Conservation (phyloP, 192 early-diverging fungal genomes). For the Gonapodya sp. region DNA sequence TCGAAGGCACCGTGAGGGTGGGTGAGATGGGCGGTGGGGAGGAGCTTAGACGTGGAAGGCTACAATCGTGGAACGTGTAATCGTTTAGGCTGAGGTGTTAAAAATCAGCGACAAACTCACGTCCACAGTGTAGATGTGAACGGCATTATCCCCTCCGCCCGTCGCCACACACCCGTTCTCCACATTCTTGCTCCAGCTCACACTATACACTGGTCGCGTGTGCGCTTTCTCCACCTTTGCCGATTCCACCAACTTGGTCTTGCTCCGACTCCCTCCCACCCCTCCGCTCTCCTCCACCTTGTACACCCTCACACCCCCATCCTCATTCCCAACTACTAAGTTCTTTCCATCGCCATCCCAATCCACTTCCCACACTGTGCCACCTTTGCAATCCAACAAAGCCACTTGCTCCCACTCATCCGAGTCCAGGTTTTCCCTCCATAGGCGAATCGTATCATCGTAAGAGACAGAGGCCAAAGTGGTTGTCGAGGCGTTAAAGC, state of each 20-base stretch:
- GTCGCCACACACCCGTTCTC: slow-evolving; percentile 62
- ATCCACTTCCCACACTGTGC: slow-evolving; percentile 91
- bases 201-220: slow-evolving; percentile 78
- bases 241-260: slow-evolving; percentile 53
- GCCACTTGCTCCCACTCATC: slow-evolving; percentile 95
- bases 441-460: slow-evolving; percentile 89
- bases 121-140: slow-evolving; percentile 48
- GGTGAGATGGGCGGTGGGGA: background rate
- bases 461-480: slow-evolving; percentile 80
- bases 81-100: no score
- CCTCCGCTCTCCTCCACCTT: background rate
- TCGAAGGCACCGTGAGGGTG: slow-evolving; percentile 78
- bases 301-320: background rate
- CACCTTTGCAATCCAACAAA: slow-evolving; percentile 57
- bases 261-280: background rate
- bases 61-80: no score
- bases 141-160: slow-evolving; percentile 69
- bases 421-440: slow-evolving; percentile 69
- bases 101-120: no score
- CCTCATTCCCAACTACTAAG: slow-evolving; percentile 18
- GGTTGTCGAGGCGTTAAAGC: slow-evolving; percentile 83
- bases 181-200: slow-evolving; percentile 70
- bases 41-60: background rate
- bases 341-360: slow-evolving; percentile 49
- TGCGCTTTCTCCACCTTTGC: slow-evolving; percentile 60